These are phyloP conservation scores for Chiua sp. DNA, from an alignment of 1,284 basidiomycete species.

Conservation along the genomic window DNA sequence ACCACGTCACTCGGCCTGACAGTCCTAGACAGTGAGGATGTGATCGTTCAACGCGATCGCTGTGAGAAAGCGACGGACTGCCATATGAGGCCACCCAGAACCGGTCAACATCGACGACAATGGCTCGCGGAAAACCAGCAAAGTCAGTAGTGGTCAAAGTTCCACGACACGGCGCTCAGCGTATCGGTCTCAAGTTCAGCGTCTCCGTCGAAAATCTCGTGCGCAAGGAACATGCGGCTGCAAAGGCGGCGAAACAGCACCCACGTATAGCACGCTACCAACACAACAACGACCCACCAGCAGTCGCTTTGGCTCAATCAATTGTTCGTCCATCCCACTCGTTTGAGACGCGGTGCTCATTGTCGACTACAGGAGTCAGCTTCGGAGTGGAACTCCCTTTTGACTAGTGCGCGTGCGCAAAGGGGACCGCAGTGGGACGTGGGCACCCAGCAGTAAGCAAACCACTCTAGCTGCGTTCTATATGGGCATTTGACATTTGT, in stretches of 20 bases:
- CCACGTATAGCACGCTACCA: slow-evolving; percentile 59
- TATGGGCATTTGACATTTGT: slow-evolving; percentile 6
- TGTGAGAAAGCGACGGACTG: slow-evolving; percentile 2
- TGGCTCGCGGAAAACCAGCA: slow-evolving; percentile 37
- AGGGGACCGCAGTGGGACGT: slow-evolving; percentile 87
- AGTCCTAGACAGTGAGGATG: too few species aligned
- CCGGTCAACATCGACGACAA: too few species aligned
- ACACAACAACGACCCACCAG: slow-evolving; percentile 59
- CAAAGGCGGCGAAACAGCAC: slow-evolving; percentile 31
- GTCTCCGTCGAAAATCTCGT: slow-evolving; percentile 62
- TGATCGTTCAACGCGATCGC: neutral
- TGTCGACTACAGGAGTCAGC: slow-evolving; percentile 65
- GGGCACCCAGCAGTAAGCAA: slow-evolving; percentile 75
- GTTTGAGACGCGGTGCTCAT: slow-evolving; percentile 6
- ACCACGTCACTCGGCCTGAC: slow-evolving; percentile 11
- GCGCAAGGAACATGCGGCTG: slow-evolving; percentile 41
- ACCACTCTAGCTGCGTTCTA: neutral
- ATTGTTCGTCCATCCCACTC: slow-evolving; percentile 50
- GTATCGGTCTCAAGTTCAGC: slow-evolving; percentile 65
- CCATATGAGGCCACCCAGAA: slow-evolving; percentile 26
- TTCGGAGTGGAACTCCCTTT: slow-evolving; percentile 83
- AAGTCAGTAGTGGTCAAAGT: slow-evolving; percentile 63
- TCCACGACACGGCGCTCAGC: slow-evolving; percentile 75
- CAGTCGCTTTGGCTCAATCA: slow-evolving; percentile 54
- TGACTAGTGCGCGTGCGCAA: slow-evolving; percentile 76